phyloP scores from a whole-genome alignment of 306 rosid species.

The Crataegus laevigata region DNA sequence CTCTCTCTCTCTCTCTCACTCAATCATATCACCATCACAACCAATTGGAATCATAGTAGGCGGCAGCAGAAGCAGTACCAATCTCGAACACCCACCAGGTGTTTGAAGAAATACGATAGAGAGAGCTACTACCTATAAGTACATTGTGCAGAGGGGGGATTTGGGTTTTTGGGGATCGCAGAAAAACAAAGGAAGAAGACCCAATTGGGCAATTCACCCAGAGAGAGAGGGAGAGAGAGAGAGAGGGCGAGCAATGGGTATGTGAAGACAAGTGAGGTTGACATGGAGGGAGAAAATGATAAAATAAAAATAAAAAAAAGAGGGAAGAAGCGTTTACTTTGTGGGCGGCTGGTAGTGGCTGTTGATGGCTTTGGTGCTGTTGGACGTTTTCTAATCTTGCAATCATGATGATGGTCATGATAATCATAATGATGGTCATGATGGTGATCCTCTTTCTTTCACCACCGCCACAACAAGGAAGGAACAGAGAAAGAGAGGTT shows the following conservation, averaged over 20 bases:
- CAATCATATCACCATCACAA: not conserved
- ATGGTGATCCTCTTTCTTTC: not conserved
- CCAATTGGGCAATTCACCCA: conserved; percentile 7
- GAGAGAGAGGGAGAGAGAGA: not conserved
- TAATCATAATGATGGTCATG: not conserved
- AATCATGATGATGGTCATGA: not conserved
- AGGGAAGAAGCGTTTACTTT: conserved; percentile 27
- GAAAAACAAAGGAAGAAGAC: not conserved
- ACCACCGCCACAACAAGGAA: not conserved
- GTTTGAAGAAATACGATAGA: not conserved
- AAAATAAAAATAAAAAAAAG: not conserved
- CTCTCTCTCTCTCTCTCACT: not conserved
- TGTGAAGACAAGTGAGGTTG: not conserved
- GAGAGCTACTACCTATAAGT: not conserved
- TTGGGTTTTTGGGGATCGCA: not conserved
- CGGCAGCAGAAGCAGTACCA: not conserved
- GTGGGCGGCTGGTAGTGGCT: conserved; percentile 34
- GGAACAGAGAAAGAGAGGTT: not conserved
- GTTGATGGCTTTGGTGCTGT: conserved; percentile 7
- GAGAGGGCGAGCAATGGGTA: not conserved
- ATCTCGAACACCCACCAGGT: not conserved
- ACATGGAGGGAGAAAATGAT: not conserved
- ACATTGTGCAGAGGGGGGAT: not conserved
- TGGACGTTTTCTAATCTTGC: conserved; percentile 12
- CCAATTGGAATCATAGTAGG: not conserved